Conservation (phyloP, 2,329 filamentous ascomycete species). For the Hysterium pulicare region DNA sequence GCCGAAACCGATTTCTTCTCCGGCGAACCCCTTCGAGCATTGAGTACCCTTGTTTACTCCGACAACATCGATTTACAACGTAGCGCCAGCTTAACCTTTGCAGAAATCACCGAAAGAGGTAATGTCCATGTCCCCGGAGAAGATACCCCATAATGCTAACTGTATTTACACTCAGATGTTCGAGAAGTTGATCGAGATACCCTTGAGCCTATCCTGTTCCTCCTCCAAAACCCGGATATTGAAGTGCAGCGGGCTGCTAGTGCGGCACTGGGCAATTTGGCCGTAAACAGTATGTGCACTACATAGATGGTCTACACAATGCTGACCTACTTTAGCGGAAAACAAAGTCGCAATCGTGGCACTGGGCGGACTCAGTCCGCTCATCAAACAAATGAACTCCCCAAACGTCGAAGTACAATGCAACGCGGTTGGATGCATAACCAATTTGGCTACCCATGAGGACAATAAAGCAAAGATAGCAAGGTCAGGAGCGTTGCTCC, state of each 20-base stretch:
- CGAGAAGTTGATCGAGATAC: conserved; percentile 93
- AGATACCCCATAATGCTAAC: conserved; percentile 6
- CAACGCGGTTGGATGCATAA: conserved; percentile 98
- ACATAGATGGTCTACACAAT: no score
- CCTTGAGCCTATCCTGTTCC: conserved; percentile 90
- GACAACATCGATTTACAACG: conserved; percentile 98
- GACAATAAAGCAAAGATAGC: conserved; percentile 99
- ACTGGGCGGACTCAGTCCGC: conserved; percentile 80
- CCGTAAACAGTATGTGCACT: conserved; percentile 76
- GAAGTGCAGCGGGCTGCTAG: conserved; percentile 96
- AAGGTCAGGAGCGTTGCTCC: conserved; percentile 85
- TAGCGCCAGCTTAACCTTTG: conserved; percentile 96
- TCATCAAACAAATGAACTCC: conserved; percentile 98
- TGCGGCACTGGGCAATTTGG: conserved; percentile 90
- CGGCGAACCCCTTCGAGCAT: conserved; percentile 85
- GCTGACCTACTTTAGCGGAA: conserved; percentile 67
- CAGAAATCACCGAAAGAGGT: conserved; percentile 98
- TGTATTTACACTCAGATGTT: conserved; percentile 64
- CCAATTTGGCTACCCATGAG: conserved; percentile 95
- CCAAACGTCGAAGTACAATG: conserved; percentile 98
- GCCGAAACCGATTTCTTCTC: conserved; percentile 98
- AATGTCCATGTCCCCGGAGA: conserved; percentile 19
- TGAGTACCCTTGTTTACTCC: conserved; percentile 95
- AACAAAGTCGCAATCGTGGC: conserved; percentile 97
- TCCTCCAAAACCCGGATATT: conserved; percentile 91